Evolutionary conservation across 192 early-diverging fungal genomes (phyloP), one percentile per base, ranked within the genome.

Genomic region (Rhizophlyctis rosea): DNA sequence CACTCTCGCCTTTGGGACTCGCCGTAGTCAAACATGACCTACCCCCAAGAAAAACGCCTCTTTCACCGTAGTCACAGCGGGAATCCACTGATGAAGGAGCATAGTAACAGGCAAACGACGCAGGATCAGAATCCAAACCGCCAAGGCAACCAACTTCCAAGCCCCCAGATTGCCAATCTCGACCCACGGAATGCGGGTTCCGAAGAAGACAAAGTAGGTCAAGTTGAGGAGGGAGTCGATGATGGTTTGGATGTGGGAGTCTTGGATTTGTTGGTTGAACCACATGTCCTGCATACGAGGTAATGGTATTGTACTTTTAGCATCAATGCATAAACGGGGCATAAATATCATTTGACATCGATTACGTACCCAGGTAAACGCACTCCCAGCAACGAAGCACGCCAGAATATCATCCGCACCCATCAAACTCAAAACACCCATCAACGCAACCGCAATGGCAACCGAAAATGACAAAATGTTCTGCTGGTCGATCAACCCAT

Each of bases 171-270:
- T 24, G 11, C 50, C 25, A 23, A 52, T 23, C 23, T 5, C n/a
- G 23, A 7, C 23, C 50, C 50, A 52, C 9, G 50, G 25, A 14
- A 14, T 52, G 7, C 14, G n/a, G 23, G 25, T 52, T 35, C 21
- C 28, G 48, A 57, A 65, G 57, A 34, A 97, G 24, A 96, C 83
- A 75, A 98, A 98, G 47, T 91, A 88, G 3, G 90, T 73, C 59
- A 91, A 71, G 71, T 93, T 95, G 33, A 96, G 67, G 59, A 98
- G 71, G 69, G 83, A 86, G 64, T 94, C 93, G 50, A 98, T 81
- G 2, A 90, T 87, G 69, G 94, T 92, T 74, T 96, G 94, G 28
- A 96, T 78, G 24, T 92, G 86, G 1, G 90, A 85, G 50, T 91
- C 88, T 33, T 89, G 76, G 23, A 87, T 85, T 57, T 93, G 87